These are phyloP conservation scores for Aureobasidium sp. DNA, from an alignment of 2,329 filamentous ascomycete genomes.

Conservation along the genomic window DNA sequence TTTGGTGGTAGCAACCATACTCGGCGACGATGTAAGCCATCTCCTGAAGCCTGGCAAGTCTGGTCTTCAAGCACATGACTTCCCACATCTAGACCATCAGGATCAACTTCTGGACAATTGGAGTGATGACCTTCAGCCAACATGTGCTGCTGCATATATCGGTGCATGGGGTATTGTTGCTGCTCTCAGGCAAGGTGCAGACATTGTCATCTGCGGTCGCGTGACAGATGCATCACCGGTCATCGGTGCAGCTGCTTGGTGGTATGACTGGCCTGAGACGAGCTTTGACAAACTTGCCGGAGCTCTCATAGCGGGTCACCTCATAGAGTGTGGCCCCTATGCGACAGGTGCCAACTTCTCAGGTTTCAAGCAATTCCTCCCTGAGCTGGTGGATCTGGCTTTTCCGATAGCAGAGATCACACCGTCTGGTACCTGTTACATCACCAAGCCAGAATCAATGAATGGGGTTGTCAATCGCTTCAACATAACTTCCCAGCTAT, in stretches of 20 bases:
- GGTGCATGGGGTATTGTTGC: conserved; percentile 39
- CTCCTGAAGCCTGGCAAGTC: neutral
- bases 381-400: conserved; percentile 30
- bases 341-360: conserved; percentile 39
- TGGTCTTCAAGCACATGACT: conserved; percentile 3
- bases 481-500: conserved; percentile 46
- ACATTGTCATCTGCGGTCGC: conserved; percentile 40
- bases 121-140: conserved; percentile 23
- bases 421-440: conserved; percentile 30
- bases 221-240: conserved; percentile 40
- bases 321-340: conserved; percentile 40
- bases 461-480: conserved; percentile 38
- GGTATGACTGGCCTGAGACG: conserved; percentile 37
- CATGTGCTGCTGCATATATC: conserved; percentile 35
- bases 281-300: conserved; percentile 36
- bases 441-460: conserved; percentile 32
- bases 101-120: conserved; percentile 18
- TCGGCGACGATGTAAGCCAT: conserved; percentile 36
- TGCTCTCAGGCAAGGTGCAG: conserved; percentile 35
- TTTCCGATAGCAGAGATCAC: conserved; percentile 33
- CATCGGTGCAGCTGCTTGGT: conserved; percentile 40
- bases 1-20: conserved; percentile 44
- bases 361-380: conserved; percentile 37
- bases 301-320: conserved; percentile 37
- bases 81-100: conserved; percentile 9